Percentiles rank a stretch among this genome's conserved stretches.
Conservation (phyloP, 2,329 filamentous ascomycete species). For the Aspergillus calidoustus region DNA sequence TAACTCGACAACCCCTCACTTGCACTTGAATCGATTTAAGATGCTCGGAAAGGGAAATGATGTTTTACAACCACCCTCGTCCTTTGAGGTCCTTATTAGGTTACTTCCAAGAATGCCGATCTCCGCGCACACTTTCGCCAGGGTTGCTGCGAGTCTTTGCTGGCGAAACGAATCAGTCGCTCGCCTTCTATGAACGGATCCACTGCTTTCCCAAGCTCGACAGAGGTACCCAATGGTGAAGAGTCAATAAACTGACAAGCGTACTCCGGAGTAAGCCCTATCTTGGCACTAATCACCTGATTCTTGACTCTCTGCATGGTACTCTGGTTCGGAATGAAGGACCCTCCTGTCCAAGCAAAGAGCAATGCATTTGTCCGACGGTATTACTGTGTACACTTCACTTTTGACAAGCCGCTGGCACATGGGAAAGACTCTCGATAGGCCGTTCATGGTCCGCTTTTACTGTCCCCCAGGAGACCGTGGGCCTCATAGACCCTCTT, state of each 20-base stretch:
- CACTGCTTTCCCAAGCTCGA: neutral
- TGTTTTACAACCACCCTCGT: neutral
- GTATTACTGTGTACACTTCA: no score
- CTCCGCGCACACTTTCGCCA: neutral
- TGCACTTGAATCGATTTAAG: neutral
- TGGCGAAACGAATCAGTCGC: neutral
- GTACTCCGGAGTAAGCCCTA: neutral
- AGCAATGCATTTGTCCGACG: no score
- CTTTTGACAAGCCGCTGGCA: neutral
- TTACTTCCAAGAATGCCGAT: slow-evolving; percentile 12
- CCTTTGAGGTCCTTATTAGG: slow-evolving; percentile 4
- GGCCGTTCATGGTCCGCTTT: neutral
- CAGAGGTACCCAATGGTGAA: neutral
- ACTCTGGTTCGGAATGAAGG: no score
- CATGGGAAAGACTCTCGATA: neutral
- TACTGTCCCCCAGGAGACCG: neutral
- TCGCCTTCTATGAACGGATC: neutral
- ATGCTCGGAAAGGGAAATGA: neutral
- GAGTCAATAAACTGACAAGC: neutral
- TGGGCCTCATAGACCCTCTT: slow-evolving; percentile 32
- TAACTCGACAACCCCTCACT: neutral
- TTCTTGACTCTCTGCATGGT: neutral
- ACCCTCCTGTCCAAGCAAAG: no score
- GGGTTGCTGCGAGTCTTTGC: slow-evolving; percentile 1
- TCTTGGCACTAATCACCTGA: slow-evolving; percentile 5